phyloP scores from a whole-genome alignment of 371 early-diverging fungal species.

The Mucor sp. region DNA sequence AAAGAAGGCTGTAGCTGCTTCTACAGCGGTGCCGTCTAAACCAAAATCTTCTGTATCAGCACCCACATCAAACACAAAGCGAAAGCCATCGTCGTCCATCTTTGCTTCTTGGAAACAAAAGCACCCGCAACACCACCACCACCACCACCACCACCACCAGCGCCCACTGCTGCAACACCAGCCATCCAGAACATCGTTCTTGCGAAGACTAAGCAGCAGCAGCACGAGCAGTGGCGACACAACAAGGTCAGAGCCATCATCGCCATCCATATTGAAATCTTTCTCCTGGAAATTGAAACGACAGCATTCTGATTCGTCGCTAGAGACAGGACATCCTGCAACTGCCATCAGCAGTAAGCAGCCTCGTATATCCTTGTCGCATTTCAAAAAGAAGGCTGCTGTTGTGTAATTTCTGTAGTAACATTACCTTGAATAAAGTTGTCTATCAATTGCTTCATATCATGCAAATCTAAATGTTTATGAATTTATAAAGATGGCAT shows the following conservation, averaged over 20 bases:
- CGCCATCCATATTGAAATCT: slow-evolving; percentile 10
- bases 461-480: not conserved
- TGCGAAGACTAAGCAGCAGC: slow-evolving; percentile 10
- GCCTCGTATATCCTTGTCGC: not conserved
- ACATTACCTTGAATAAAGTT: not conserved
- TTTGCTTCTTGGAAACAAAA: slow-evolving; percentile 1
- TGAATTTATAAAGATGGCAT: no score
- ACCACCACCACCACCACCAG: not conserved
- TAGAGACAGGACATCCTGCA: not conserved
- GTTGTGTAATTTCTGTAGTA: not conserved
- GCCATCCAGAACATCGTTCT: not conserved
- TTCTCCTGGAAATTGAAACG: slow-evolving; percentile 10
- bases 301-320: not conserved
- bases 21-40: not conserved
- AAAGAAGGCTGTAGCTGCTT: not conserved
- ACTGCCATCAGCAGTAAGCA: not conserved
- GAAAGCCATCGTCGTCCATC: not conserved
- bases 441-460: not conserved
- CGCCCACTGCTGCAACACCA: no score
- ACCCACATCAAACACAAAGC: not conserved
- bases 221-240: slow-evolving; percentile 1
- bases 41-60: not conserved
- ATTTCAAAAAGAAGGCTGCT: not conserved
- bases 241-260: not conserved
- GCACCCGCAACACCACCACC: not conserved